Percentiles rank a stretch among this genome's conserved stretches.
These are phyloP conservation scores for Tuctoria greenei DNA, from an alignment of 176 grass and related monocot species.

Conservation along the genomic window DNA sequence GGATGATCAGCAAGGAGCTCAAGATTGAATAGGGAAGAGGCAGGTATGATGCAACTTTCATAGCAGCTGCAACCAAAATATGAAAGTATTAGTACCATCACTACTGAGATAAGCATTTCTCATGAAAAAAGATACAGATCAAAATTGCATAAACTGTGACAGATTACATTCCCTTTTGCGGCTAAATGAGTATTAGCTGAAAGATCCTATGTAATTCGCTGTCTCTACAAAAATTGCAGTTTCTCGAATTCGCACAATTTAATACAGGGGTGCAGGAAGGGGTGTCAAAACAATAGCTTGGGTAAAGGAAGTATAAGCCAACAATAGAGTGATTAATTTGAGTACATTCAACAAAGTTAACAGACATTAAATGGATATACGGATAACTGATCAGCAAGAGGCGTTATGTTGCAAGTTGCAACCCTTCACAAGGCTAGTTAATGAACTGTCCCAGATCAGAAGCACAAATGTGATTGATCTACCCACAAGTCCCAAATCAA, in stretches of 20 bases:
- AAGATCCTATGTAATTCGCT: not conserved
- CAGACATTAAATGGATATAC: not conserved
- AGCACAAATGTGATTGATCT: conserved; percentile 9
- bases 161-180: not conserved
- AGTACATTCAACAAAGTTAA: conserved; percentile 3
- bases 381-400: not conserved
- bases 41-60: conserved; percentile 83
- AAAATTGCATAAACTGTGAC: not conserved
- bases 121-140: not conserved
- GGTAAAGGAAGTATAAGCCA: not conserved
- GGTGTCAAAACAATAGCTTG: not conserved
- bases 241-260: not conserved
- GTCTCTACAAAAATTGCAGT: not conserved
- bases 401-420: not conserved
- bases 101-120: not conserved
- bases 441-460: not conserved
- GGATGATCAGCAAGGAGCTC: conserved; percentile 68
- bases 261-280: not conserved
- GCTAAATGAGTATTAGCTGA: not conserved
- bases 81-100: not conserved
- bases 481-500: not conserved
- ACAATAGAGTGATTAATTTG: not conserved
- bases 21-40: conserved; percentile 80
- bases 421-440: conserved; percentile 6
- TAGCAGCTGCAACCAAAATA: conserved; percentile 52